Conservation (phyloP, 768 basidiomycete species). For the Cyathus striatus region DNA sequence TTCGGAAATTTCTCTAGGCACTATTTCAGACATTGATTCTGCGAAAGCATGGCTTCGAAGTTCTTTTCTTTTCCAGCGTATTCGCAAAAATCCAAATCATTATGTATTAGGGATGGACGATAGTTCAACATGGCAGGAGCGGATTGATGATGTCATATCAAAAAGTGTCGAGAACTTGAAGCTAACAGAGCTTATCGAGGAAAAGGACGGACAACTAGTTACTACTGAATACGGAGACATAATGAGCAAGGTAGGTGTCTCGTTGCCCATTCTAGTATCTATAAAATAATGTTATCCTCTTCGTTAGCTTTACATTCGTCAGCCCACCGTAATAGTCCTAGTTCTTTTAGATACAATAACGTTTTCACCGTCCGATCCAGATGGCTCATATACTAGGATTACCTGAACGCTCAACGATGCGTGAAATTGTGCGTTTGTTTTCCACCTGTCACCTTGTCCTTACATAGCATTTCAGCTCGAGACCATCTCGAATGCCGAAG, state of each 20-base stretch:
- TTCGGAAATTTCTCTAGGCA: conserved; percentile 85
- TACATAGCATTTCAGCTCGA: conserved; percentile 62
- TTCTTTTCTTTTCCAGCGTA: conserved; percentile 84
- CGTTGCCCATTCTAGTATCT: background rate
- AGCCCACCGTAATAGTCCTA: conserved; percentile 46
- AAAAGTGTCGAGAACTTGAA: conserved; percentile 59
- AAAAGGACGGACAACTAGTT: conserved; percentile 36
- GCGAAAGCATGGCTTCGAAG: conserved; percentile 82
- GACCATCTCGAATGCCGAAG: conserved; percentile 57
- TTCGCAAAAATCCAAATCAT: conserved; percentile 76
- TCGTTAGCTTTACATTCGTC: conserved; percentile 67
- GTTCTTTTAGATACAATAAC: background rate
- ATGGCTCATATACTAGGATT: conserved; percentile 66
- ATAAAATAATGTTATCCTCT: conserved; percentile 4
- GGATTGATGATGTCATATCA: conserved; percentile 69
- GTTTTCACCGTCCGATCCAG: conserved; percentile 22
- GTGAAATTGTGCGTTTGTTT: conserved; percentile 57
- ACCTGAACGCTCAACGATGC: conserved; percentile 45
- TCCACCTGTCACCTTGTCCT: no score
- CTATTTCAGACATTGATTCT: conserved; percentile 62
- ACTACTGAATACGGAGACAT: conserved; percentile 80
- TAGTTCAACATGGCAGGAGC: conserved; percentile 62
- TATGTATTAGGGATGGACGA: conserved; percentile 62
- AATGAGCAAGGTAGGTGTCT: conserved; percentile 66
- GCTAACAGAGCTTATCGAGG: conserved; percentile 53